phyloP scores from a whole-genome alignment of 805 yeast species.

The Suhomyces vadensis region DNA sequence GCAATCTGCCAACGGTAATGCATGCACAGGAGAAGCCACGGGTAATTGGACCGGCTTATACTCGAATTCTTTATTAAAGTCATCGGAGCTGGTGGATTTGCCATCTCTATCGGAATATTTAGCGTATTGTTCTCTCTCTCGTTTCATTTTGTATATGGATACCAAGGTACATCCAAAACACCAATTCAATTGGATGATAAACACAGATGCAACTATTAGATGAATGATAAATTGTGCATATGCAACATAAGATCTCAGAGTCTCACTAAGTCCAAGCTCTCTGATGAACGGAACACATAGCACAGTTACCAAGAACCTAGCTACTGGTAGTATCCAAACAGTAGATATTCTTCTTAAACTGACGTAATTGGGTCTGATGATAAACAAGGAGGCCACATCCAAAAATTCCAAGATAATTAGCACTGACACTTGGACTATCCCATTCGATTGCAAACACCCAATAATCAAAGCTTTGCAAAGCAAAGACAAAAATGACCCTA shows the following conservation, averaged over 20 bases:
- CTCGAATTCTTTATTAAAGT: constrained; percentile 6
- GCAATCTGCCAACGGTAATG: background rate
- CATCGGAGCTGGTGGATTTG: background rate
- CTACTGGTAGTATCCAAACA: constrained; percentile 36
- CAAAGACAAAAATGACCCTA: constrained; percentile 17
- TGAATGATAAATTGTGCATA: constrained; percentile 46
- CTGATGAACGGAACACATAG: constrained; percentile 47
- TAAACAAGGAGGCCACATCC: constrained; percentile 23
- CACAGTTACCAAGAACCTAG: constrained; percentile 40
- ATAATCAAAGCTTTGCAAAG: constrained; percentile 39
- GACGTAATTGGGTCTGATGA: constrained; percentile 31
- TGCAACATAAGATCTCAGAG: constrained; percentile 42
- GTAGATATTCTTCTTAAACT: constrained; percentile 28
- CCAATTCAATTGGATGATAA: constrained; percentile 29
- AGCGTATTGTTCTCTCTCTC: constrained; percentile 10
- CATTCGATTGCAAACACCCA: constrained; percentile 46
- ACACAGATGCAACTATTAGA: constrained; percentile 29
- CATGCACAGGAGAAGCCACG: background rate
- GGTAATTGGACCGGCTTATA: constrained; percentile 8
- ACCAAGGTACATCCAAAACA: constrained; percentile 28
- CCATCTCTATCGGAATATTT: constrained; percentile 4
- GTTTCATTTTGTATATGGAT: constrained; percentile 18
- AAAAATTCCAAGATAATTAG: constrained; percentile 38
- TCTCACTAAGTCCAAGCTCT: constrained; percentile 37
- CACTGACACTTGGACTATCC: constrained; percentile 44